Evolutionary conservation across 169 alveolate genomes (phyloP).

Genomic region (Babesia caballi): DNA sequence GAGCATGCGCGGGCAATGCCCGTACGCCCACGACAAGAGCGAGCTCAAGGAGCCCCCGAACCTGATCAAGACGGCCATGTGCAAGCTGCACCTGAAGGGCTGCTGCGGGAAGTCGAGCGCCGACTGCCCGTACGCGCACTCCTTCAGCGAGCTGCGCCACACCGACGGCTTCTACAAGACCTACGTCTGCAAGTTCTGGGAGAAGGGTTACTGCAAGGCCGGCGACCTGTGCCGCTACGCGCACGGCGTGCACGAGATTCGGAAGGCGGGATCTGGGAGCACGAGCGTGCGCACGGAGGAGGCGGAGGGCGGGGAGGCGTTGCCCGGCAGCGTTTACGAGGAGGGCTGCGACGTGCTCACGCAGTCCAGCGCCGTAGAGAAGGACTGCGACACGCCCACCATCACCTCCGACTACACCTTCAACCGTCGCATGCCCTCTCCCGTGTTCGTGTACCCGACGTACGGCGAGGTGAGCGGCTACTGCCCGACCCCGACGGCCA

Average conservation of each 20-base stretch:
- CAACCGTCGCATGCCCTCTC: slow-evolving; percentile 3
- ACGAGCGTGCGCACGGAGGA: background rate
- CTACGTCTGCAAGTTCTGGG: slow-evolving; percentile 71
- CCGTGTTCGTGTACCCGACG: slow-evolving; percentile 13
- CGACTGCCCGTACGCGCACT: slow-evolving; percentile 72
- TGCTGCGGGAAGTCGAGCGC: slow-evolving; percentile 29
- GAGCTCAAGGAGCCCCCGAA: slow-evolving; percentile 73
- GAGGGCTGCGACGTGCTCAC: background rate
- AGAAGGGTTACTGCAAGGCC: slow-evolving; percentile 69
- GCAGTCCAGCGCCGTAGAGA: background rate
- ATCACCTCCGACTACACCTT: slow-evolving; percentile 1
- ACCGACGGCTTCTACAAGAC: slow-evolving; percentile 73
- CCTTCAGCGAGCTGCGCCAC: slow-evolving; percentile 61
- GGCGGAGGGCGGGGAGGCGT: background rate
- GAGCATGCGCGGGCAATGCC: slow-evolving; percentile 65
- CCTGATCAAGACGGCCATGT: slow-evolving; percentile 69
- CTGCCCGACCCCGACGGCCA: slow-evolving; percentile 17
- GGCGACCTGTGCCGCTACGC: slow-evolving; percentile 73
- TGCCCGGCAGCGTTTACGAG: background rate
- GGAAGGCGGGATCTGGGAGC: slow-evolving; percentile 3
- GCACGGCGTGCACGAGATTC: slow-evolving; percentile 67
- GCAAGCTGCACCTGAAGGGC: slow-evolving; percentile 61
- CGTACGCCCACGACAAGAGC: slow-evolving; percentile 67
- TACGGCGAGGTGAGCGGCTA: slow-evolving; percentile 1
- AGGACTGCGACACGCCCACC: slow-evolving; percentile 12